Evolutionary conservation across 2,329 filamentous ascomycete genomes (phyloP).

Genomic region (Cadophora sp.): DNA sequence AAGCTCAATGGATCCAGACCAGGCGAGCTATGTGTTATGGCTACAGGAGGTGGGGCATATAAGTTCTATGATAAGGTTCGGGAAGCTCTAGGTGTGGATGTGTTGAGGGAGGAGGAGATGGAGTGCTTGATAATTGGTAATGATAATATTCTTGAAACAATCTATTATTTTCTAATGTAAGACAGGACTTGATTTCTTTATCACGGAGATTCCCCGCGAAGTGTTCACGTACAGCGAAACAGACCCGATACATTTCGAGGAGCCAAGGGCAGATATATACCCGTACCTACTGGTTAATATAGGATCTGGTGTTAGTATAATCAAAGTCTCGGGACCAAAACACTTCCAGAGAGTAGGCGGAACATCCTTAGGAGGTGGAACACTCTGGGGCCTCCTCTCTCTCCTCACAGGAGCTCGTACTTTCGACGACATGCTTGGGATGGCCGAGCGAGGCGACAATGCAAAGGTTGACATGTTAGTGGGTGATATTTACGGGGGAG

Average conservation of each 20-base stretch:
- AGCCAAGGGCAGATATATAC: slow-evolving; percentile 82
- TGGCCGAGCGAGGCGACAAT: slow-evolving; percentile 92
- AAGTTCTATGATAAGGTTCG: slow-evolving; percentile 95
- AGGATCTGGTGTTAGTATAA: slow-evolving; percentile 93
- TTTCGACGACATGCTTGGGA: slow-evolving; percentile 97
- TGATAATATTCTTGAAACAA: not conserved
- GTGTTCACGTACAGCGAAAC: slow-evolving; percentile 96
- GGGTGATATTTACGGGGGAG: slow-evolving; percentile 95
- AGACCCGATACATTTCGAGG: slow-evolving; percentile 88
- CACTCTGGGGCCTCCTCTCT: slow-evolving; percentile 92
- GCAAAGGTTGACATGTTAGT: slow-evolving; percentile 94
- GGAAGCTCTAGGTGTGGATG: slow-evolving; percentile 83
- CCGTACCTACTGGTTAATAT: slow-evolving; percentile 99
- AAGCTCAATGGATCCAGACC: slow-evolving; percentile 74
- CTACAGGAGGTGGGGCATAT: slow-evolving; percentile 93
- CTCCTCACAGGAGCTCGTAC: slow-evolving; percentile 90
- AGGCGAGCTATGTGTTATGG: slow-evolving; percentile 86
- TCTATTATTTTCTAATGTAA: slow-evolving; percentile 12
- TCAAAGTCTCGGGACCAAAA: slow-evolving; percentile 91
- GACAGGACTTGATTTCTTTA: slow-evolving; percentile 94
- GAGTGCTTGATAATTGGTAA: slow-evolving; percentile 93
- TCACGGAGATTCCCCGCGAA: slow-evolving; percentile 94
- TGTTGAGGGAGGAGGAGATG: slow-evolving; percentile 96
- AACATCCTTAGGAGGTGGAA: slow-evolving; percentile 94
- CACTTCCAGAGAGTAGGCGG: slow-evolving; percentile 91